A percentile compares a stretch with the other conserved stretches of the same genome.
Evolutionary conservation across 2,329 filamentous ascomycete genomes (phyloP).

Genomic region (Aspergillus fischeri): DNA sequence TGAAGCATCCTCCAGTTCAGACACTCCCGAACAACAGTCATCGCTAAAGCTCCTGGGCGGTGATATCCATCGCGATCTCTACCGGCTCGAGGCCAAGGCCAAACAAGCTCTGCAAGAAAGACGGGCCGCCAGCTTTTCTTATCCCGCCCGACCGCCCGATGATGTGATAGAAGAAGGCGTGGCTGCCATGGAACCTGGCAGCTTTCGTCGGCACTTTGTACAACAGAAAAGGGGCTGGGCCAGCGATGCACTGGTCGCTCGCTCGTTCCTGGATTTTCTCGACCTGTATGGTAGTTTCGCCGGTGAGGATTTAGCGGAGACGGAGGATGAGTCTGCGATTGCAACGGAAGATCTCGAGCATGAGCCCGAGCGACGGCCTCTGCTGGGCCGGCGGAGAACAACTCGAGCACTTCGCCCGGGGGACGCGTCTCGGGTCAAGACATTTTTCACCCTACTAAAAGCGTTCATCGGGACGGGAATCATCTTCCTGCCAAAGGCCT

Average conservation of each 20-base stretch:
- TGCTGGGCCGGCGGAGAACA: slow-evolving; percentile 55
- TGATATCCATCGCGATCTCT: slow-evolving; percentile 74
- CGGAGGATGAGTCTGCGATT: slow-evolving; percentile 54
- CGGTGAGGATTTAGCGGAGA: slow-evolving; percentile 62
- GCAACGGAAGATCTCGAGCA: slow-evolving; percentile 4
- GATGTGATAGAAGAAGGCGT: slow-evolving; percentile 32
- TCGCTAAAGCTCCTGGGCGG: slow-evolving; percentile 70
- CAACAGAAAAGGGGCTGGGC: slow-evolving; percentile 27
- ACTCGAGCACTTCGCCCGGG: slow-evolving; percentile 49
- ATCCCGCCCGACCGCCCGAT: slow-evolving; percentile 32
- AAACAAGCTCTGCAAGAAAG: slow-evolving; percentile 44
- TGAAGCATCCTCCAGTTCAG: not conserved
- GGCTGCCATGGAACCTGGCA: slow-evolving; percentile 49
- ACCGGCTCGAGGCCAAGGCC: slow-evolving; percentile 62
- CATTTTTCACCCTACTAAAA: slow-evolving; percentile 74
- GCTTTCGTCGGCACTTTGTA: slow-evolving; percentile 53
- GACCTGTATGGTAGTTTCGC: slow-evolving; percentile 74
- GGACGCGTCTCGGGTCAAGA: slow-evolving; percentile 65
- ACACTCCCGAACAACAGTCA: slow-evolving; percentile 47
- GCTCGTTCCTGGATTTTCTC: slow-evolving; percentile 66
- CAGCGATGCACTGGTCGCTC: slow-evolving; percentile 11
- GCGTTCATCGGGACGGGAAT: slow-evolving; percentile 77
- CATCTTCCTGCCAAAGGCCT: slow-evolving; percentile 77
- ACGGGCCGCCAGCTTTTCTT: slow-evolving; percentile 65
- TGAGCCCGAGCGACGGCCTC: slow-evolving; percentile 55